Percentiles rank a stretch among this genome's conserved stretches.
Conservation (phyloP, 768 basidiomycete genomes). For the Phanerochaete carnosa region DNA sequence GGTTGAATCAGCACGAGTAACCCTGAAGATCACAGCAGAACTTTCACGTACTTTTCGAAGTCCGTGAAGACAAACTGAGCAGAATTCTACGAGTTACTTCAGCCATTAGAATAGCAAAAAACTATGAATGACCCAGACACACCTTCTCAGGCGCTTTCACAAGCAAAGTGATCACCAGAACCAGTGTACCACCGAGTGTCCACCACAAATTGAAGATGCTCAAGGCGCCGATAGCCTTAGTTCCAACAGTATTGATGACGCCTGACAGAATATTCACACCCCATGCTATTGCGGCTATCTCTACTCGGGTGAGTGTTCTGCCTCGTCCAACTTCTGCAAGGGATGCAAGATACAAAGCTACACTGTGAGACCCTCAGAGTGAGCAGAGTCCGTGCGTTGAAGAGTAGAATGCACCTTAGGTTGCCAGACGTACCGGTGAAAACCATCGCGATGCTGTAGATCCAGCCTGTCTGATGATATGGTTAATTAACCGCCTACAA, state of each 20-base stretch:
- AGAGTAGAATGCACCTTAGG: slow-evolving; percentile 34
- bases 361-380: slow-evolving; percentile 24
- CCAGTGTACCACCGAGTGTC: slow-evolving; percentile 56
- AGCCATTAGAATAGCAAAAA: background rate
- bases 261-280: slow-evolving; percentile 54
- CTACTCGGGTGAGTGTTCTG: slow-evolving; percentile 41
- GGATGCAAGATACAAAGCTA: slow-evolving; percentile 54
- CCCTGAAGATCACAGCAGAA: background rate
- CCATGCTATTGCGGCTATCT: slow-evolving; percentile 55
- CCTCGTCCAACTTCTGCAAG: slow-evolving; percentile 47
- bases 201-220: slow-evolving; percentile 58
- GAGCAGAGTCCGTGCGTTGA: background rate
- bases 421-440: slow-evolving; percentile 60
- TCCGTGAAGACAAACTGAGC: slow-evolving; percentile 54
- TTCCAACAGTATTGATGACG: slow-evolving; percentile 52
- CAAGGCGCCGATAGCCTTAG: slow-evolving; percentile 53
- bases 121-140: background rate
- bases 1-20: background rate
- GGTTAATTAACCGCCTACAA: background rate
- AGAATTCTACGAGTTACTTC: slow-evolving; percentile 35
- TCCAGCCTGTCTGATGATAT: slow-evolving; percentile 49
- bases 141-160: slow-evolving; percentile 55
- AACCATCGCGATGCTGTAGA: slow-evolving; percentile 58
- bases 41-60: slow-evolving; percentile 41
- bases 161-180: slow-evolving; percentile 53